Evolutionary conservation across 148 eudicot species (phyloP), one percentile per base, ranked within the genome.

Genomic region (Selenicereus undatus): DNA sequence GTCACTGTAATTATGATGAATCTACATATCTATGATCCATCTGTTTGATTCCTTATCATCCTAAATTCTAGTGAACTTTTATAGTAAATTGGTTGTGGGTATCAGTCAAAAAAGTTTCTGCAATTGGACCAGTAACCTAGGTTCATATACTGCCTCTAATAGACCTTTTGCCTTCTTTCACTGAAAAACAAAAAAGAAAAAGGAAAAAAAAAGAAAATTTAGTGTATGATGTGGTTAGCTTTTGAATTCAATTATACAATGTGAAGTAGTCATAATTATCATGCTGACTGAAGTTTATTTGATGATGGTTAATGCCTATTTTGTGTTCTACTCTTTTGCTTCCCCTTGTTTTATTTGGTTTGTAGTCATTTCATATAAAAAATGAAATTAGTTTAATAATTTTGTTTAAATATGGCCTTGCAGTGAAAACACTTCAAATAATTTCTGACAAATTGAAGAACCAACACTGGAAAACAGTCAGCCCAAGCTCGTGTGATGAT

Each of bases 401-500:
- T 27, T 27, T 66, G 16, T 66, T 66, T 3, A 66, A 66, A 11
- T 27, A 27, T 66, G 35, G 29, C 62, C 48, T 83, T 45, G 36
- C 90, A 93, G 97, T 93, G 35, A 29, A 82, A 85, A 79, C 87
- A 80, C 90, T 93, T 45, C 48, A 82, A 82, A 75, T 78, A 39
- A 87, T 93, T 77, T 87, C 94, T 4, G 64, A 66, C 60, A 93
- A 86, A 64, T 87, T 93, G 80, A 82, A 82, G 70, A 89, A 81
- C 72, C 74, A 4, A 52, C 20, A 84, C 20, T 89, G 93, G 97
- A 85, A 73, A 90, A 78, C 80, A 30, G 75, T 89, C 60, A 84
- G 76, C 73, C 83, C 62, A 82, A 79, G 66, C 50, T 88, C 93
- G 71, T 93, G 97, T 87, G 79, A 11, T 36, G 72, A 79, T 56